Percentiles rank a stretch among this genome's conserved stretches.
phyloP scores from a whole-genome alignment of 148 eudicot species.

The Simmondsia chinensis region DNA sequence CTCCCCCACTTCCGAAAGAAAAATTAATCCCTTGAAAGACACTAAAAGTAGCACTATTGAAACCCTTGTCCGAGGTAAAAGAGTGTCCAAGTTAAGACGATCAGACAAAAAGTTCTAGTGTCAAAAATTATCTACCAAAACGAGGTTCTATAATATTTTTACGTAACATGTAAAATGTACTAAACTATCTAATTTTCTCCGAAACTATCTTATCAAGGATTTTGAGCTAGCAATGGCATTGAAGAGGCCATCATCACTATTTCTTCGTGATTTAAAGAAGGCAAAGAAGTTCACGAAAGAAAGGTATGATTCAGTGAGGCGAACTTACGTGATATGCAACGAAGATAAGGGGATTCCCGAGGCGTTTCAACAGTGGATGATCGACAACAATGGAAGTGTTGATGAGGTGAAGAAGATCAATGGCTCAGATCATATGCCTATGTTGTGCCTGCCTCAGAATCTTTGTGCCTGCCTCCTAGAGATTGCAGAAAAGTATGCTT shows the following conservation, averaged over 20 bases:
- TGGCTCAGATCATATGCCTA: conserved; percentile 50
- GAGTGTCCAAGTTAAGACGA: too few species aligned
- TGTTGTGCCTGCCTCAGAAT: conserved; percentile 33
- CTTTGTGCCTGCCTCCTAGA: conserved; percentile 23
- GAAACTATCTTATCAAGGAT: too few species aligned
- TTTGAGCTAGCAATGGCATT: conserved; percentile 20
- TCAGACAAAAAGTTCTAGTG: too few species aligned
- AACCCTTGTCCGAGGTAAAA: too few species aligned
- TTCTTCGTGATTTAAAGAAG: conserved; percentile 10
- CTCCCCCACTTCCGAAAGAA: too few species aligned
- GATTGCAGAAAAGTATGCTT: conserved; percentile 13
- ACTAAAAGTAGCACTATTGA: too few species aligned
- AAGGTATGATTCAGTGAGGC: conserved; percentile 23
- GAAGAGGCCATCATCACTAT: conserved; percentile 27
- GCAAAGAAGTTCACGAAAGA: conserved; percentile 22
- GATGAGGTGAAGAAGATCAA: conserved; percentile 26
- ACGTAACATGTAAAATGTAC: too few species aligned
- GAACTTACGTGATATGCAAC: conserved; percentile 23
- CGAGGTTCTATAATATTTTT: too few species aligned
- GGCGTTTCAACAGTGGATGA: conserved; percentile 36
- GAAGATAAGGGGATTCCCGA: conserved; percentile 22
- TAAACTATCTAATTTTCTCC: too few species aligned
- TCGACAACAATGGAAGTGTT: conserved; percentile 23
- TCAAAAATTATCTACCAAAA: too few species aligned
- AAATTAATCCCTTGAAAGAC: too few species aligned